Conservation (phyloP, 228 moss, liverwort and hornwort species). For the Sphagnum magellanicum region DNA sequence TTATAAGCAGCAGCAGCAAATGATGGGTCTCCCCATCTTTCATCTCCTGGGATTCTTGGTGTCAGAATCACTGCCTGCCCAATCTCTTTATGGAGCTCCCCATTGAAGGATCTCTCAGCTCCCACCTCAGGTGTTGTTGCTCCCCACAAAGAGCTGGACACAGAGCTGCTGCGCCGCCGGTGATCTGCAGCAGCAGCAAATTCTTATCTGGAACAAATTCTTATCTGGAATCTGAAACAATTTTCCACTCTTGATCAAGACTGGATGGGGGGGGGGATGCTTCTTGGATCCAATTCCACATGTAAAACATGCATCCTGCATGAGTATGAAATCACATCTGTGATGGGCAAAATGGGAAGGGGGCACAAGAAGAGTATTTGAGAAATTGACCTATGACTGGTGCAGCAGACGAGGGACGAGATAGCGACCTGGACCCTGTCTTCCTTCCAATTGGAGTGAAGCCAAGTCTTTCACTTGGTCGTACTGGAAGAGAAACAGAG, state of each 20-base stretch:
- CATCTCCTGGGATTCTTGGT: conserved; percentile 71
- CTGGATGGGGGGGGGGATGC: conserved; percentile 9
- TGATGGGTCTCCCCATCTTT: conserved; percentile 43
- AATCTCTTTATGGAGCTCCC: conserved; percentile 26
- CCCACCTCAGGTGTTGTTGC: conserved; percentile 3
- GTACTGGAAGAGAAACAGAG: conserved; percentile 47
- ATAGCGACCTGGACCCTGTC: conserved; percentile 13
- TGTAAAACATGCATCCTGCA: too few relatives aligned
- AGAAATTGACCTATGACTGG: conserved; percentile 7
- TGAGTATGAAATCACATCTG: too few relatives aligned
- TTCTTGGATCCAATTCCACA: too few relatives aligned
- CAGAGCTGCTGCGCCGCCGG: not conserved
- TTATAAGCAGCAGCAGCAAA: conserved; percentile 2
- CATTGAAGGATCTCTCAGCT: conserved; percentile 13
- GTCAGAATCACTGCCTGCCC: conserved; percentile 34
- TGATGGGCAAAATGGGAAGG: too few relatives aligned
- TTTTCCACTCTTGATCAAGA: conserved; percentile 13
- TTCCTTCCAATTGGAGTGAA: conserved; percentile 25
- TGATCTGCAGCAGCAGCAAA: conserved; percentile 14
- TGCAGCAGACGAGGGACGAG: not conserved
- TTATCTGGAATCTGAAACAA: conserved; percentile 8
- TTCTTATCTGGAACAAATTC: not conserved
- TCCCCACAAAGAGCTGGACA: conserved; percentile 9
- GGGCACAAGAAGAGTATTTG: too few relatives aligned
- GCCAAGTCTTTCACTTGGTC: conserved; percentile 48